Evolutionary conservation across 805 yeast species (phyloP), one percentile per base, ranked within the genome.

Genomic region (Tetrapisispora nanseiensis): DNA sequence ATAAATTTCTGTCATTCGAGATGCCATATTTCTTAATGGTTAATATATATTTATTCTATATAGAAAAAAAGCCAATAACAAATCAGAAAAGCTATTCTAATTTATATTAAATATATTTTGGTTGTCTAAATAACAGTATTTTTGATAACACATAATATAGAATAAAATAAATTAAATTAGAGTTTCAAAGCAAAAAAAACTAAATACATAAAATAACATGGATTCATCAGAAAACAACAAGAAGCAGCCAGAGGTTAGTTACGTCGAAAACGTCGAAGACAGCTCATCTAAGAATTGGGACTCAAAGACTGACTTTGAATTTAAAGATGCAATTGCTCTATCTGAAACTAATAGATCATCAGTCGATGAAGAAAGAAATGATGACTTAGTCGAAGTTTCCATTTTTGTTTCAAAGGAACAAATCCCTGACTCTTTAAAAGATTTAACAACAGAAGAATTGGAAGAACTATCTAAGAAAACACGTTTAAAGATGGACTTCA

Each of bases 401-500:
- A 43, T 48, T 19, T 48, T 46, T 22, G 43, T 39, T 16, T 33
- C 47, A 19, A 46, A 46, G 10, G 46, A 46, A 21, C n/a, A 42
- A 9, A 46, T 44, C 27, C 60, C 62, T 11, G 61, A 56, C 1
- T 45, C 54, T 1, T 37, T 57, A 20, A 43, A 41, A 36, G 39
- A 45, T 20, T 36, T 48, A 21, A 41, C 56, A 9, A 50, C 49
- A n/a, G 75, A 66, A 33, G 79, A 76, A 47, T 62, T 76, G 11
- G 66, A 57, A 20, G 53, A 45, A 4, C 51, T 75, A 37, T 74
- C 73, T 47, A 59, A 51, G 40, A 69, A 62, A 44, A 65, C 75
- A 13, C 67, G 67, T 28, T 51, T 72, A 36, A 75, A 72, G 47
- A 58, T 74, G 33, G 82, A 77, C 50, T 23, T 68, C 8, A 57